phyloP scores from a whole-genome alignment of 495 filamentous ascomycete species.

The Penicillium nucicola region DNA sequence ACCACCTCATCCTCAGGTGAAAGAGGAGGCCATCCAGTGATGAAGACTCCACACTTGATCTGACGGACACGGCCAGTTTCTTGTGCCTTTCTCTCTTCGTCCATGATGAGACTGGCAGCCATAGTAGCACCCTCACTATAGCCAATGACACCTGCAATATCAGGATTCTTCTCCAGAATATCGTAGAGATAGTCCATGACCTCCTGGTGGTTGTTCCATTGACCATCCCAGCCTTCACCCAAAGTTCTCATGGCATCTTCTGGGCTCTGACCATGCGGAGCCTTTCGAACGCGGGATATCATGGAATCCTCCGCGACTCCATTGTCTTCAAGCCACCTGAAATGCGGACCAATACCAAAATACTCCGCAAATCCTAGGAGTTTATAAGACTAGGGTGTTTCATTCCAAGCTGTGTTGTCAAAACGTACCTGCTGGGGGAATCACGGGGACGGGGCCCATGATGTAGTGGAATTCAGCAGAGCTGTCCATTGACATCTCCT shows the following conservation, averaged over 20 bases:
- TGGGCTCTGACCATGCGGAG: slow-evolving; percentile 42
- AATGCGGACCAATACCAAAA: slow-evolving; percentile 50
- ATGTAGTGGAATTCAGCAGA: slow-evolving; percentile 45
- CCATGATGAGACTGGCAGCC: slow-evolving; percentile 49
- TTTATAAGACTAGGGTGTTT: not conserved
- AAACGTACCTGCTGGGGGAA: slow-evolving; percentile 33
- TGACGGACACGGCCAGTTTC: slow-evolving; percentile 35
- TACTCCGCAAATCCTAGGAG: slow-evolving; percentile 46
- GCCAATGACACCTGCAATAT: slow-evolving; percentile 49
- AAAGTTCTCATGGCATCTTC: slow-evolving; percentile 49
- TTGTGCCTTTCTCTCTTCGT: slow-evolving; percentile 38
- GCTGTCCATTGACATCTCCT: slow-evolving; percentile 40
- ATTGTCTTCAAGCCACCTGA: slow-evolving; percentile 47
- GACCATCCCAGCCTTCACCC: slow-evolving; percentile 15
- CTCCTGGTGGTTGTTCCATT: slow-evolving; percentile 18
- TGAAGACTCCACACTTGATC: slow-evolving; percentile 56
- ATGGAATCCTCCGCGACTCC: slow-evolving; percentile 43
- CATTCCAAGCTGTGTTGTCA: not conserved
- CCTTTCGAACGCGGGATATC: slow-evolving; percentile 46
- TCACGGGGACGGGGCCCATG: slow-evolving; percentile 42
- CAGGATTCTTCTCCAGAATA: slow-evolving; percentile 20
- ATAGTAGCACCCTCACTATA: slow-evolving; percentile 61
- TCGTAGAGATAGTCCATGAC: slow-evolving; percentile 30
- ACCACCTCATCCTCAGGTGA: slow-evolving; percentile 40
- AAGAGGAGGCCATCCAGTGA: slow-evolving; percentile 53